These are phyloP conservation scores for Wilcoxina mikolae DNA, from an alignment of 495 filamentous ascomycete genomes.

Conservation along the genomic window DNA sequence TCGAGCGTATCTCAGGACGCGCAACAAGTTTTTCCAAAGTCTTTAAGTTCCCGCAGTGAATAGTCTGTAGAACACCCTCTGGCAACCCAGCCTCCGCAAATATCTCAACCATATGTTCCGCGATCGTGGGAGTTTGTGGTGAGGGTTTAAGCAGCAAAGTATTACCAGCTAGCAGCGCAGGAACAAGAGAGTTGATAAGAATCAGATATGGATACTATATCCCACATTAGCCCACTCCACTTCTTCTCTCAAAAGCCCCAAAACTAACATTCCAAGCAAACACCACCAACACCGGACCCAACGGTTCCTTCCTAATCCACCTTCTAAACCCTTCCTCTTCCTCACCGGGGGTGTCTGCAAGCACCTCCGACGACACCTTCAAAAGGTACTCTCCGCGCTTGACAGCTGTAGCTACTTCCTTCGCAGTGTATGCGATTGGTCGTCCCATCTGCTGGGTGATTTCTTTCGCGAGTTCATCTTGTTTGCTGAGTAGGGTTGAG, in stretches of 20 bases:
- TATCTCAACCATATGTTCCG: slow-evolving; percentile 59
- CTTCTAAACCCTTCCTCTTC: slow-evolving; percentile 72
- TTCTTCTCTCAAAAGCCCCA: not conserved
- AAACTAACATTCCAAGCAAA: slow-evolving; percentile 85
- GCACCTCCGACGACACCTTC: slow-evolving; percentile 56
- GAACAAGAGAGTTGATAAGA: slow-evolving; percentile 77
- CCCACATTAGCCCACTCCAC: not conserved
- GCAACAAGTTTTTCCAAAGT: slow-evolving; percentile 57
- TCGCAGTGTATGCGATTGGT: slow-evolving; percentile 68
- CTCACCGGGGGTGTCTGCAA: slow-evolving; percentile 64
- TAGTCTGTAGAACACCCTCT: slow-evolving; percentile 67
- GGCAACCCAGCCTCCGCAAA: slow-evolving; percentile 68
- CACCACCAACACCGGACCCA: slow-evolving; percentile 71
- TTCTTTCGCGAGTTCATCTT: slow-evolving; percentile 70
- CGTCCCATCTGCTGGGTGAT: slow-evolving; percentile 90
- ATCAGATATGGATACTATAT: slow-evolving; percentile 80
- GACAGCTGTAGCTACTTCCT: slow-evolving; percentile 68
- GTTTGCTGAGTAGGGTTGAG: slow-evolving; percentile 45
- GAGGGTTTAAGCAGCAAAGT: slow-evolving; percentile 84
- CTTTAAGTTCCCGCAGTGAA: slow-evolving; percentile 63
- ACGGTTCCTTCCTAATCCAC: slow-evolving; percentile 70
- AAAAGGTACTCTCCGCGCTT: slow-evolving; percentile 67
- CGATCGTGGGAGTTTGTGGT: slow-evolving; percentile 82
- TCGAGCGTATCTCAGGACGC: slow-evolving; percentile 54
- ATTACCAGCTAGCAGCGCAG: slow-evolving; percentile 74